A percentile compares a stretch with the other conserved stretches of the same genome.
phyloP scores from a whole-genome alignment of 345 rosid species.

The Eucalyptus erythrocorys region DNA sequence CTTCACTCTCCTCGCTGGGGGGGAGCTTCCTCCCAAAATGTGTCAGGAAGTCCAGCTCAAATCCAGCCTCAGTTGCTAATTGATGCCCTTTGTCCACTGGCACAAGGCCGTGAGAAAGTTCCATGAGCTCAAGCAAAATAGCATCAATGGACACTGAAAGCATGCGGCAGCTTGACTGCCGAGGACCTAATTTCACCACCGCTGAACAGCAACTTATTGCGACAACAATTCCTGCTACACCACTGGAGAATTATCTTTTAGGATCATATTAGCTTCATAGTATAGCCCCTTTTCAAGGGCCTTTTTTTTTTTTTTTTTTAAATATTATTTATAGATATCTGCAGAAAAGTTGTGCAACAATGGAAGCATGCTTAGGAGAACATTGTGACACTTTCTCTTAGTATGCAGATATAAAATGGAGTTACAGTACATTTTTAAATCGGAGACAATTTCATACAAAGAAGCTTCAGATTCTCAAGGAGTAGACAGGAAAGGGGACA shows the following conservation, averaged over 20 bases:
- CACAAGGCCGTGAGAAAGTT: constrained; percentile 29
- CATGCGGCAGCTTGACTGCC: constrained; percentile 18
- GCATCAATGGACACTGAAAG: constrained; percentile 19
- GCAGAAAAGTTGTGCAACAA: background rate
- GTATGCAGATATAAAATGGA: background rate
- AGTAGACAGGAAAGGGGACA: background rate
- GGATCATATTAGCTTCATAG: background rate
- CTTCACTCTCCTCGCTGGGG: constrained; percentile 31
- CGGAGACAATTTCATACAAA: background rate
- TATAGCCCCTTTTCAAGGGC: background rate
- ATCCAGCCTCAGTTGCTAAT: constrained; percentile 54
- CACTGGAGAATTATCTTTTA: constrained; percentile 36
- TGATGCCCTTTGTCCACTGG: constrained; percentile 42
- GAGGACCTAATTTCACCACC: constrained; percentile 31
- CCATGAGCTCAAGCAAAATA: constrained; percentile 37
- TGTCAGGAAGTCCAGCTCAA: constrained; percentile 39
- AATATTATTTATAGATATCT: background rate
- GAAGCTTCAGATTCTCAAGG: background rate
- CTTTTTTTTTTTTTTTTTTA: background rate
- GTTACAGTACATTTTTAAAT: background rate
- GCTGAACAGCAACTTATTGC: constrained; percentile 61
- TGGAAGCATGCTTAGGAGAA: background rate
- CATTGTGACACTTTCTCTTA: background rate
- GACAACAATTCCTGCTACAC: constrained; percentile 58
- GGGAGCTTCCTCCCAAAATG: constrained; percentile 44